Evolutionary conservation across 257 asterid genomes (phyloP).

Genomic region (Nicotiana otophora): DNA sequence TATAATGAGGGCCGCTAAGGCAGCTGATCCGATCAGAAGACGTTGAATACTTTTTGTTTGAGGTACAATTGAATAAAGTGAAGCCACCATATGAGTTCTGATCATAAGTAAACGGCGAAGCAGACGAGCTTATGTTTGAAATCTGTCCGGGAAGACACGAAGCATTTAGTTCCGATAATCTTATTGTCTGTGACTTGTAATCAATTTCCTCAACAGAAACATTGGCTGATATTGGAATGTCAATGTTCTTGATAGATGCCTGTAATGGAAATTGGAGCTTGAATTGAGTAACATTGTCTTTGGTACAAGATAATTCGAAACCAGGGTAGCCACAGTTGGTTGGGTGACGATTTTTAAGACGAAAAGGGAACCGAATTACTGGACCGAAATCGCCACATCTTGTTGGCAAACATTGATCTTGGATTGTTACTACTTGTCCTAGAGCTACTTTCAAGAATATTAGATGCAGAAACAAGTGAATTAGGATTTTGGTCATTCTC

Average conservation of each 20-base stretch:
- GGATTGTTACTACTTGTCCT: slow-evolving; percentile 25
- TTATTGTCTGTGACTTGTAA: slow-evolving; percentile 26
- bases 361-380: slow-evolving; percentile 58
- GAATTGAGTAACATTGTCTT: slow-evolving; percentile 8
- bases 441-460: background rate
- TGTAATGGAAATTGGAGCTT: slow-evolving; percentile 21
- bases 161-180: slow-evolving; percentile 4
- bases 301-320: slow-evolving; percentile 25
- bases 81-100: background rate
- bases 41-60: background rate
- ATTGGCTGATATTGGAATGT: slow-evolving; percentile 13
- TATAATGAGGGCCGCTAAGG: slow-evolving; percentile 28
- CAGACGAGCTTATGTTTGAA: slow-evolving; percentile 7
- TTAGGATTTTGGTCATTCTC: background rate
- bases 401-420: slow-evolving; percentile 51
- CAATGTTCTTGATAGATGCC: slow-evolving; percentile 15
- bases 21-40: slow-evolving; percentile 29
- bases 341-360: slow-evolving; percentile 15
- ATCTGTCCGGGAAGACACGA: slow-evolving; percentile 30
- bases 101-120: background rate
- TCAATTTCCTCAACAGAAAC: slow-evolving; percentile 20
- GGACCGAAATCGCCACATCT: slow-evolving; percentile 51
- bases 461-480: slow-evolving; percentile 3
- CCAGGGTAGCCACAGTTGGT: slow-evolving; percentile 25
- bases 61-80: slow-evolving; percentile 4